phyloP scores from a whole-genome alignment of 192 early-diverging fungal genomes.

The Neocallimastix lanati region DNA sequence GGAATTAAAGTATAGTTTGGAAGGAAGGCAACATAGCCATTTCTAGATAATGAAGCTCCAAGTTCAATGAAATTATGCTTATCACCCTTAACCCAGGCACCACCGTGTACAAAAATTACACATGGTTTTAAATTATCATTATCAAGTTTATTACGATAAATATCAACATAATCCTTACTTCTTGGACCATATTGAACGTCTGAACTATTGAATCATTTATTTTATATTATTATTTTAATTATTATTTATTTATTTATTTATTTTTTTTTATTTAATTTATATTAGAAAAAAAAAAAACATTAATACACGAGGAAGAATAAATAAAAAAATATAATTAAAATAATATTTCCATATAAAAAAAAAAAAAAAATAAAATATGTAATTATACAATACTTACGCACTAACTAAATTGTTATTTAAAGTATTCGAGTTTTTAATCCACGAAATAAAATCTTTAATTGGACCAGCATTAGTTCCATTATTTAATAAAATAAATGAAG shows the following conservation, averaged over 20 bases:
- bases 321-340: no score
- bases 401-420: background rate
- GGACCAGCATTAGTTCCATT: background rate
- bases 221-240: background rate
- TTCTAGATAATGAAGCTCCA: background rate
- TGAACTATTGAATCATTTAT: background rate
- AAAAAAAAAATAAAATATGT: no score
- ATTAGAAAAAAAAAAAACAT: no score
- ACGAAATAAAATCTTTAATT: background rate
- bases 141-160: background rate
- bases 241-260: background rate
- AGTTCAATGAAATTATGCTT: background rate
- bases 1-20: background rate
- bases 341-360: no score
- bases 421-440: background rate
- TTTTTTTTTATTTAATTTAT: no score
- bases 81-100: background rate
- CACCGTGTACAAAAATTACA: background rate
- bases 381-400: background rate
- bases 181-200: background rate
- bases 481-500: background rate
- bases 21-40: background rate
- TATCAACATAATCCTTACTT: background rate
- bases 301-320: no score
- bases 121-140: background rate